Base-by-base conservation (phyloP, 805 yeast species). In the Lachancea sp. region DNA sequence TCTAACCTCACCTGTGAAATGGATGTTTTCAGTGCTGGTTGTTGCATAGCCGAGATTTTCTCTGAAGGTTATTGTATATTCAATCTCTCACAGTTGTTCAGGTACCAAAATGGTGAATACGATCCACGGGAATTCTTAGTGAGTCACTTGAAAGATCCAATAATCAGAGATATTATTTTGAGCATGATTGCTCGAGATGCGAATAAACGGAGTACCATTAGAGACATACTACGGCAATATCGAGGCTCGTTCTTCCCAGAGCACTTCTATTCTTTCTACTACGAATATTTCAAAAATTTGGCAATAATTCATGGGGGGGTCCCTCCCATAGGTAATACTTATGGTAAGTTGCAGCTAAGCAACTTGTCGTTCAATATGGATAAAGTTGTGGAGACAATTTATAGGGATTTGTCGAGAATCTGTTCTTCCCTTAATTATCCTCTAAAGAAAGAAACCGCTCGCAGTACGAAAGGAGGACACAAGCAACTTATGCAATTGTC, bases 21-120 rank as follows among this genome's bases (percentile, higher is more conserved):
- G 92, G 98, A 92, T 61, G 67, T 90, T 18, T 85, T 85, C 57
- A 75, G 87, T 40, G 56, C 80, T 33, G 94, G 94, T 0, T 92
- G 98, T 65, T 87, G 84, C 2, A 80, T 92, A 49, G 95, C 94
- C 1, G 98, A 92, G 59, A 62, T 92, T 5, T 86, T 82, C 48
- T 64, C 78, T 15, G 97, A 92, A 48, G 97, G 97, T 0, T 72
- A 83, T 13, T 84, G 97, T 0, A 71, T 86, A 0, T 90, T 92
- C 60, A 80, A 95, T 0, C 70, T 92, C 9, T 79, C 97, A 0
- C 95, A 89, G 54, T 66, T 89, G 45, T 90, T 85, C 68, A 84
- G 80, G 60, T 92, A 83, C 61, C 80, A 80, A 52, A 75, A 74
- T 43, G 74, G 78, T 2, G 88, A 83, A 44, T 79, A 72, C 53